Evolutionary conservation across 1,284 basidiomycete species (phyloP), one percentile per base, ranked within the genome.

Genomic region (Neolentinus lepideus): DNA sequence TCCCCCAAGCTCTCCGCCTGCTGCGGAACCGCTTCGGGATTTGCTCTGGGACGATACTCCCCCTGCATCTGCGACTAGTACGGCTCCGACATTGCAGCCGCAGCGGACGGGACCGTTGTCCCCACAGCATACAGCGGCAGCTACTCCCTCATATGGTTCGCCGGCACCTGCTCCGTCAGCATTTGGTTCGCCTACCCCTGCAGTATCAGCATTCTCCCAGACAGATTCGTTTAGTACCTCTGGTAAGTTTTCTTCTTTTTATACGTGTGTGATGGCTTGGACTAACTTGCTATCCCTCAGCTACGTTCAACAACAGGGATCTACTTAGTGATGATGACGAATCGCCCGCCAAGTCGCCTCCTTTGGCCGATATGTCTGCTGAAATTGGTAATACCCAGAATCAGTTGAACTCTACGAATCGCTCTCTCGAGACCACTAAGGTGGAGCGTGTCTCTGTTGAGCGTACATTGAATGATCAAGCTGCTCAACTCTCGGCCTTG

Each of bases 361-460:
- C 80, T 29, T 65, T 88, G 1, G 81, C 87, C 10, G 83, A 90
- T 61, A 77, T 80, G 58, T 87, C 86, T 46, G 87, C 85, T 2
- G 90, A 94, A 63, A 85, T 95, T 48, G 93, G 92, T 8, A 95
- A 96, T 65, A 71, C 84, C 29, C 87, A 85, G 68, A 94, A 92
- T 63, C 89, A 94, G 63, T 73, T 95, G 35, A 77, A 79, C 60
- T 92, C 90, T n/a, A 95, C 92, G 1, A 85, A 79, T 51, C 80
- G 76, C 31, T 88, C 89, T 16, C 64, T 90, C 21, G 79, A 87
- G 48, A 76, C 74, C 1, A 71, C 81, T 21, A 85, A 81, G 64
- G 67, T 71, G 16, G 88, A 90, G 58, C 79, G 86, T 33, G 71
- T 69, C 53, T 68, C 73, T 9, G 63, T 84, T 26, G 88, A 90